These are phyloP conservation scores for Cubamyces lactineus DNA, from an alignment of 768 basidiomycete species.

Conservation along the genomic window DNA sequence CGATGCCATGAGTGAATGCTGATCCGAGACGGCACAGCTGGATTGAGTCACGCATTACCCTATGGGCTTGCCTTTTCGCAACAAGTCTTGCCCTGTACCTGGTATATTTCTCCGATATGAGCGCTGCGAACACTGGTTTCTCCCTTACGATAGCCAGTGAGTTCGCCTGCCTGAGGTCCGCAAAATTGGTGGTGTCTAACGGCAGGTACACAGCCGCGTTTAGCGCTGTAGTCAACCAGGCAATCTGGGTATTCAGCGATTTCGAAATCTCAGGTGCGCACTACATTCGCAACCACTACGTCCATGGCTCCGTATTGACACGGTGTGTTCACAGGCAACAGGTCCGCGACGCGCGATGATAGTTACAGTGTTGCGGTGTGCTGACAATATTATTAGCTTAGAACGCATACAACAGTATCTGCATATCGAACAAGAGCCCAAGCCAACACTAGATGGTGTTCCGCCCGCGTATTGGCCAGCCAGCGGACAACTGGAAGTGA, in stretches of 20 bases:
- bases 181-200: background rate
- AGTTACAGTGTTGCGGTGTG: background rate
- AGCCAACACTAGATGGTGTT: conserved; percentile 36
- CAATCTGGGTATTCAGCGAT: conserved; percentile 44
- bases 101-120: conserved; percentile 45
- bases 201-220: conserved; percentile 43
- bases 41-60: conserved; percentile 56
- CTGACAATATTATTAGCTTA: conserved; percentile 21
- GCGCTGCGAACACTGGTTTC: conserved; percentile 42
- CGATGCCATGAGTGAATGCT: too few species aligned
- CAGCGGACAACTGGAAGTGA: conserved; percentile 46
- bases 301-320: background rate
- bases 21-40: conserved; percentile 35
- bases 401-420: conserved; percentile 52
- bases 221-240: conserved; percentile 53
- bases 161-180: background rate
- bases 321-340: background rate
- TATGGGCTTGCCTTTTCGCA: conserved; percentile 50
- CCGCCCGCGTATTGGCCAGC: conserved; percentile 60
- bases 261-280: conserved; percentile 45
- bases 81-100: conserved; percentile 52
- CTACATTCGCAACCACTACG: background rate
- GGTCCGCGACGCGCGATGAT: conserved; percentile 26
- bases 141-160: conserved; percentile 44
- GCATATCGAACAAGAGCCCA: conserved; percentile 51